These are phyloP conservation scores for Ceratobasidium sp. DNA, from an alignment of 1,284 basidiomycete genomes.

Conservation along the genomic window DNA sequence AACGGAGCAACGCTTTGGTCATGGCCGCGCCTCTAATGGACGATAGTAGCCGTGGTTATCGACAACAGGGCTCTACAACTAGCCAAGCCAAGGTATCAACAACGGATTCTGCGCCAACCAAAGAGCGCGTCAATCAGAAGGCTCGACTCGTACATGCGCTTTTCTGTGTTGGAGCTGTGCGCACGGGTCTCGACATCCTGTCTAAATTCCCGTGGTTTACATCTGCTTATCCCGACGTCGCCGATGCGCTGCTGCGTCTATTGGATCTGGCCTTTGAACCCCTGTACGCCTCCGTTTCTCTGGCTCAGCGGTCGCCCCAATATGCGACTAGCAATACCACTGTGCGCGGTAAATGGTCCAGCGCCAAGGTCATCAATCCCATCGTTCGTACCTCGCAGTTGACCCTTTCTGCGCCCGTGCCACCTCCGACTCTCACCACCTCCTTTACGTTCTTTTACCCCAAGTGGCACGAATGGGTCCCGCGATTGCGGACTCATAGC, in stretches of 20 bases:
- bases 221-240: conserved; percentile 79
- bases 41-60: conserved; percentile 55
- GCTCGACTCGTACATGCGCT: conserved; percentile 81
- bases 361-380: conserved; percentile 57
- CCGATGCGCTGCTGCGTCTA: conserved; percentile 81
- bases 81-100: conserved; percentile 55
- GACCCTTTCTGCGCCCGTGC: conserved; percentile 74
- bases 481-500: conserved; percentile 65
- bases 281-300: conserved; percentile 66
- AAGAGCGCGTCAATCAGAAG: conserved; percentile 78
- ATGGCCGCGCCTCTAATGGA: conserved; percentile 87
- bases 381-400: conserved; percentile 61
- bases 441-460: conserved; percentile 91
- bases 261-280: conserved; percentile 70
- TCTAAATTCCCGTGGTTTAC: conserved; percentile 87
- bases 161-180: conserved; percentile 83
- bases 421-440: conserved; percentile 70
- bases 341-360: conserved; percentile 66
- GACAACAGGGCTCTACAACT: conserved; percentile 38
- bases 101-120: conserved; percentile 54
- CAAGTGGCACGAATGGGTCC: conserved; percentile 76
- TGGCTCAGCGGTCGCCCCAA: conserved; percentile 49
- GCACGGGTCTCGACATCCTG: conserved; percentile 78
- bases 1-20: conserved; percentile 73
- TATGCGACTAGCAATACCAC: conserved; percentile 59